Conservation (phyloP, 1,284 basidiomycete genomes). For the Apiotrichum sp. region DNA sequence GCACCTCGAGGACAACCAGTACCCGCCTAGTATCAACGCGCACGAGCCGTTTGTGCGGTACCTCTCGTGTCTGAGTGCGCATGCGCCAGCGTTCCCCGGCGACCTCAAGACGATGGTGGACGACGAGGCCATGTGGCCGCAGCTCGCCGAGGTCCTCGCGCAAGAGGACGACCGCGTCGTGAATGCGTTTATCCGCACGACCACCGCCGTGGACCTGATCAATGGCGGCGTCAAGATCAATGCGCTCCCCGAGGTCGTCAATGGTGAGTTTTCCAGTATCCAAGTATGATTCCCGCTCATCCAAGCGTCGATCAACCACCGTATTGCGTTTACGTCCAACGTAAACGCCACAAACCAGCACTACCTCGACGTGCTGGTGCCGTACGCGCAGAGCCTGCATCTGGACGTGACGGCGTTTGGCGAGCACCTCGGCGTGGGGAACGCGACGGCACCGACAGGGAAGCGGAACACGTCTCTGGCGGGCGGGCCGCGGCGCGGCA, state of each 20-base stretch:
- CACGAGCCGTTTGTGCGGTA: slow-evolving; percentile 28
- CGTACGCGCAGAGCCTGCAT: slow-evolving; percentile 42
- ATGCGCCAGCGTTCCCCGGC: slow-evolving; percentile 41
- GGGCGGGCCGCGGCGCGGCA: background rate
- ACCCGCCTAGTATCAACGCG: slow-evolving; percentile 31
- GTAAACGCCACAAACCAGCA: slow-evolving; percentile 44
- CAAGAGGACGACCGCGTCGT: slow-evolving; percentile 18
- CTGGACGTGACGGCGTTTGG: slow-evolving; percentile 39
- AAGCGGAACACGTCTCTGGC: background rate
- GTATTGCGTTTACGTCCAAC: slow-evolving; percentile 48
- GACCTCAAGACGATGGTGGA: slow-evolving; percentile 31
- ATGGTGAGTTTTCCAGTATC: slow-evolving; percentile 24
- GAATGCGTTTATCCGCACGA: slow-evolving; percentile 41
- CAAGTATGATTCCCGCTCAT: background rate
- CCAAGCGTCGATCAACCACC: slow-evolving; percentile 47
- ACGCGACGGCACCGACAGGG: slow-evolving; percentile 9
- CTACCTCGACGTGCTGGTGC: slow-evolving; percentile 37
- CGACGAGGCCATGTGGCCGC: slow-evolving; percentile 41
- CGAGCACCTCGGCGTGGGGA: slow-evolving; percentile 3
- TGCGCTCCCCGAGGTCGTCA: slow-evolving; percentile 43
- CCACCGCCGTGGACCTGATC: slow-evolving; percentile 41
- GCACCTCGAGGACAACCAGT: slow-evolving; percentile 39
- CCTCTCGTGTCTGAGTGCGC: slow-evolving; percentile 44
- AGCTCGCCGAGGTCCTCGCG: slow-evolving; percentile 41
- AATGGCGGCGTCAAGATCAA: slow-evolving; percentile 46